phyloP scores from a whole-genome alignment of 176 grass and related monocot genomes.

The Rhynchospora tenuis region DNA sequence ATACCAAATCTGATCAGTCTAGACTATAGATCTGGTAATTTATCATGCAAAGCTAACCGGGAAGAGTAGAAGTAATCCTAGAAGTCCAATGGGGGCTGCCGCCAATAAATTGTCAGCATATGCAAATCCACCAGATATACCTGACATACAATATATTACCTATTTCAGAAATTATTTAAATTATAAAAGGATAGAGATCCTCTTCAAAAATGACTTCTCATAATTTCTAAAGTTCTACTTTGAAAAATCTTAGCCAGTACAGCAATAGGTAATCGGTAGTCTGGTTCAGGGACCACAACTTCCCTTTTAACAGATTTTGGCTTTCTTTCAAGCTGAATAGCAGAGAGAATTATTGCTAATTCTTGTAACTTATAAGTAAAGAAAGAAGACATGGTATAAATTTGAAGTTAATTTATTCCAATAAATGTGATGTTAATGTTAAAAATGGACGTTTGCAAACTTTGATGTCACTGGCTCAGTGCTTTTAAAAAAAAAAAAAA shows the following conservation, averaged over 20 bases:
- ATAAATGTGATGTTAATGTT: background rate
- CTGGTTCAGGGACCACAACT: conserved; percentile 68
- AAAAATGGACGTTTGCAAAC: background rate
- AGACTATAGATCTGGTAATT: background rate
- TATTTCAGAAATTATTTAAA: background rate
- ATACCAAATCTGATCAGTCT: background rate
- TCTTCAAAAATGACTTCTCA: no score
- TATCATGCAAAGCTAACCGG: conserved; percentile 36
- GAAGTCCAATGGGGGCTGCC: conserved; percentile 64
- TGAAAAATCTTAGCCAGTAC: conserved; percentile 60
- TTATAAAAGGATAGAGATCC: background rate
- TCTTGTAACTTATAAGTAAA: background rate
- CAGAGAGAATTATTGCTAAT: background rate
- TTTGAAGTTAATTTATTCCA: background rate
- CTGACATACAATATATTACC: conserved; percentile 27
- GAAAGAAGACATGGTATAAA: background rate
- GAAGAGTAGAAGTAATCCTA: conserved; percentile 74
- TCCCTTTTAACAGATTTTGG: conserved; percentile 41
- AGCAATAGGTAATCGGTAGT: conserved; percentile 80
- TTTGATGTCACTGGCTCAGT: background rate
- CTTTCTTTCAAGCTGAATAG: conserved; percentile 64
- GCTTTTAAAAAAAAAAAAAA: background rate
- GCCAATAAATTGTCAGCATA: conserved; percentile 80
- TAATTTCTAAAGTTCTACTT: background rate
- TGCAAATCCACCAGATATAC: no score